Evolutionary conservation across 2,329 filamentous ascomycete genomes (phyloP).

Genomic region (Verticillium albo-atrum): DNA sequence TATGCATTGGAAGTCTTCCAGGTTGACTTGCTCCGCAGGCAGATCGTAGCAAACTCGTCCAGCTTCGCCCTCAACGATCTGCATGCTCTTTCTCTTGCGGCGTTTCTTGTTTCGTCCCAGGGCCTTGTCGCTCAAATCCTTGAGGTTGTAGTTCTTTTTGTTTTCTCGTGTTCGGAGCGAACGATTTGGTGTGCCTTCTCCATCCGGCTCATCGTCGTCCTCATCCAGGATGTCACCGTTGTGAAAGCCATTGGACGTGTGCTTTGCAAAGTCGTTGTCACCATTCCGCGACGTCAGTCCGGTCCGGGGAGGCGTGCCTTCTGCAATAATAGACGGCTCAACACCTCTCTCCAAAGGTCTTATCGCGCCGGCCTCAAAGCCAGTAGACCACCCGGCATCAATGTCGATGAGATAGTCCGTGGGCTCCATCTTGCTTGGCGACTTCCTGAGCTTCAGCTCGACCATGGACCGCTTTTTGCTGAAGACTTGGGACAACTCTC

Average conservation of each 20-base stretch:
- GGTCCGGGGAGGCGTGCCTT: background rate
- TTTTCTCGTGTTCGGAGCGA: constrained; percentile 43
- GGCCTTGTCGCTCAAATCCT: constrained; percentile 53
- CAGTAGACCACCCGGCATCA: constrained; percentile 41
- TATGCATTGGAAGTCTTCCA: constrained; percentile 48
- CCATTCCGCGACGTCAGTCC: constrained; percentile 1
- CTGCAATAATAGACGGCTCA: constrained; percentile 37
- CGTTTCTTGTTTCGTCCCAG: constrained; percentile 47
- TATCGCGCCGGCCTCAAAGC: constrained; percentile 26
- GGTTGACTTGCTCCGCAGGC: constrained; percentile 37
- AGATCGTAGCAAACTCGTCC: constrained; percentile 40
- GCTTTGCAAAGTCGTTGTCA: background rate
- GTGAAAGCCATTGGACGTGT: background rate
- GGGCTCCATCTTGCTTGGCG: constrained; percentile 1
- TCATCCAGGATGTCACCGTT: constrained; percentile 20
- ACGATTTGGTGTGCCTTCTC: constrained; percentile 47
- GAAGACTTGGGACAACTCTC: constrained; percentile 36
- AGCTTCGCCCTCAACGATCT: constrained; percentile 34
- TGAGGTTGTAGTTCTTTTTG: constrained; percentile 55
- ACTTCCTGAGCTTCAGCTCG: constrained; percentile 21
- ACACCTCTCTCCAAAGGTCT: constrained; percentile 33
- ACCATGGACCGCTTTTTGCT: constrained; percentile 27
- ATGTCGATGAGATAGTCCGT: constrained; percentile 46
- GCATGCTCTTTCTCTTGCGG: constrained; percentile 22
- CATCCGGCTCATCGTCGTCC: constrained; percentile 39